Base-by-base conservation (phyloP, 371 early-diverging fungal species). In the Chytridiales sp. region DNA sequence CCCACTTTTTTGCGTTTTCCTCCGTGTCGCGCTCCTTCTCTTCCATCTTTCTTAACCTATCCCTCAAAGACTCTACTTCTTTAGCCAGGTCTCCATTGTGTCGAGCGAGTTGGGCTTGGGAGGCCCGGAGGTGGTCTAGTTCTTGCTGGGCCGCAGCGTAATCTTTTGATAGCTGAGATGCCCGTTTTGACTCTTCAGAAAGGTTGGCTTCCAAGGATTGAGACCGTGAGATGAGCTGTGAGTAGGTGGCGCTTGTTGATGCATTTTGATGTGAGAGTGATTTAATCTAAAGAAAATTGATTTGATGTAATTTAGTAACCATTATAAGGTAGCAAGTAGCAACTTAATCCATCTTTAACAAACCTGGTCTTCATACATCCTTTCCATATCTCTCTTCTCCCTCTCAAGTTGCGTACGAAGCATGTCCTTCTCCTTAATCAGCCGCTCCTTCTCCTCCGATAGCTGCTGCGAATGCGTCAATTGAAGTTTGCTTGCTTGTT, bases 361-460 rank as follows among this genome's bases (percentile, higher is more conserved):
- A 21, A 73, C 77, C 64, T 79, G 36, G 1, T 64, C 66, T 32
- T 77, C 77, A 44, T 64, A 61, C 9, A 39, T 17, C 31, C 46
- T 29, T 29, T 67, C 67, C 17, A 59, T 35, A 11, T 59, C 56
- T 0, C 55, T 36, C 46, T 52, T 47, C 41, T 72, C 62, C 17
- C 44, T 29, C 47, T 75, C 79, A 13, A 39, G 19, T 34, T 35
- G 32, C 2, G 30, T 29, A n/a, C 68, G 56, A n/a, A 63, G 57
- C 4, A 43, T 41, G 19, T 73, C 74, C 31, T 59, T 50, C 40
- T 70, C 73, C 19, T 47, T 30, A 4, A 53, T 19, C 31, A 34
- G 21, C 3, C 35, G n/a, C 21, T 69, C 77, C 44, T 62, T 57
- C 49, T 78, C 77, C 9, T 48, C 8, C 4, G 72, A 53, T 9